These are phyloP conservation scores for Porogramme epimiltina DNA, from an alignment of 1,284 basidiomycete species.

Conservation along the genomic window DNA sequence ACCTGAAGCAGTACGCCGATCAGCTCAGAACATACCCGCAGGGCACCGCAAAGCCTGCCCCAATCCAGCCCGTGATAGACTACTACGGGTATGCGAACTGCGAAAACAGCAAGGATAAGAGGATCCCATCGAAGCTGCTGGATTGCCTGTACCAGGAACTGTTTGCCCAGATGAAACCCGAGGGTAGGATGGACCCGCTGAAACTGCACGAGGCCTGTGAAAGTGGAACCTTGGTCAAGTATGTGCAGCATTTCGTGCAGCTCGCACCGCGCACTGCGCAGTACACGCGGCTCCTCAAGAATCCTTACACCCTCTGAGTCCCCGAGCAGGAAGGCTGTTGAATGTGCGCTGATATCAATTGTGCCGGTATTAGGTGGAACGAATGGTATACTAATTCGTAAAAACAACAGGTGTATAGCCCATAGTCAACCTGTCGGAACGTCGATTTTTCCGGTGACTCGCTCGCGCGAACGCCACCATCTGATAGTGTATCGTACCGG, in stretches of 20 bases:
- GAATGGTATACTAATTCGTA: too few species aligned
- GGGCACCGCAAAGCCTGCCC: neutral
- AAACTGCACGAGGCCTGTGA: constrained; percentile 39
- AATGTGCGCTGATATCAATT: too few species aligned
- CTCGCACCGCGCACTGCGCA: constrained; percentile 5
- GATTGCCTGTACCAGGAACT: constrained; percentile 34
- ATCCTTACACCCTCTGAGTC: neutral
- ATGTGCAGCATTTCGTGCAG: constrained; percentile 12
- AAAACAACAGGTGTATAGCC: too few species aligned
- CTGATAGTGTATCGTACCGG: too few species aligned
- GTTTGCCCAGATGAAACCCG: constrained; percentile 21
- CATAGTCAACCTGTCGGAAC: too few species aligned
- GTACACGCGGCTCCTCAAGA: neutral
- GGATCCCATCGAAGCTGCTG: constrained; percentile 30
- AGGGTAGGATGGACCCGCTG: constrained; percentile 29
- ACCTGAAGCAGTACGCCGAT: constrained; percentile 34
- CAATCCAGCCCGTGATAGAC: constrained; percentile 15
- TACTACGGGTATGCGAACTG: constrained; percentile 43
- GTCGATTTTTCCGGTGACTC: too few species aligned
- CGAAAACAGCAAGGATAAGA: constrained; percentile 21
- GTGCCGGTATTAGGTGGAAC: too few species aligned
- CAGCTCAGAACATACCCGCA: constrained; percentile 18
- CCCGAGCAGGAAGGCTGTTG: too few species aligned
- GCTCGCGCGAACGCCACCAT: too few species aligned
- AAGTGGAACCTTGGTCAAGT: constrained; percentile 35